Conservation (phyloP, 2,329 filamentous ascomycete genomes). For the Xylariales sp. region DNA sequence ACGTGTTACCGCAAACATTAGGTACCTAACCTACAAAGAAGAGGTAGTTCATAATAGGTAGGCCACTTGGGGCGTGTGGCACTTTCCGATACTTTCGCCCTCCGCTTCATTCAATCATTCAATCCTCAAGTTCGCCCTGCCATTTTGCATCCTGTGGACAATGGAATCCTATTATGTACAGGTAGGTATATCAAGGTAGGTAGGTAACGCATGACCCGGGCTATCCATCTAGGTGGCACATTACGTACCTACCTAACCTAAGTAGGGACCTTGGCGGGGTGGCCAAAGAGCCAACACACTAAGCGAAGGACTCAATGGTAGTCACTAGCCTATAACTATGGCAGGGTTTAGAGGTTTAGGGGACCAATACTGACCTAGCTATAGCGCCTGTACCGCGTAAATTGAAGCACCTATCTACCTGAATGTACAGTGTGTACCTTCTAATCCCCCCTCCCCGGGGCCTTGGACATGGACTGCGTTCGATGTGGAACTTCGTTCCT, state of each 20-base stretch:
- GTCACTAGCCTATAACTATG: neutral
- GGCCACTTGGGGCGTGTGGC: no score
- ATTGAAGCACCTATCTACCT: slow-evolving; percentile 3
- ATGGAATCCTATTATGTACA: neutral
- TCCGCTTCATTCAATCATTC: neutral
- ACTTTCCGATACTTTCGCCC: no score
- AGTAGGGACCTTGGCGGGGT: neutral
- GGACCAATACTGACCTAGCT: neutral
- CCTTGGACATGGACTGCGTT: neutral
- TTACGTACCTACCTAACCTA: neutral
- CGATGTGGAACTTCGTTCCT: neutral
- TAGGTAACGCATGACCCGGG: neutral
- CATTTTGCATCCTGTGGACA: neutral
- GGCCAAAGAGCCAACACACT: neutral
- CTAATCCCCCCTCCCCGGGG: neutral
- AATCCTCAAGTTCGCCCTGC: neutral
- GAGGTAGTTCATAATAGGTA: no score
- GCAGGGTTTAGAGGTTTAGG: slow-evolving; percentile 1
- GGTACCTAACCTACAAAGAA: no score
- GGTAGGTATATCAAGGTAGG: neutral
- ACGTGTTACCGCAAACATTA: no score
- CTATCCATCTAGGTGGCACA: neutral
- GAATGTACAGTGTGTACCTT: no score
- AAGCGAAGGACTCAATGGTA: neutral
- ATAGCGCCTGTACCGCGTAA: slow-evolving; percentile 23